Evolutionary conservation across 2,329 filamentous ascomycete species (phyloP).

Genomic region (Penicillium sp.): DNA sequence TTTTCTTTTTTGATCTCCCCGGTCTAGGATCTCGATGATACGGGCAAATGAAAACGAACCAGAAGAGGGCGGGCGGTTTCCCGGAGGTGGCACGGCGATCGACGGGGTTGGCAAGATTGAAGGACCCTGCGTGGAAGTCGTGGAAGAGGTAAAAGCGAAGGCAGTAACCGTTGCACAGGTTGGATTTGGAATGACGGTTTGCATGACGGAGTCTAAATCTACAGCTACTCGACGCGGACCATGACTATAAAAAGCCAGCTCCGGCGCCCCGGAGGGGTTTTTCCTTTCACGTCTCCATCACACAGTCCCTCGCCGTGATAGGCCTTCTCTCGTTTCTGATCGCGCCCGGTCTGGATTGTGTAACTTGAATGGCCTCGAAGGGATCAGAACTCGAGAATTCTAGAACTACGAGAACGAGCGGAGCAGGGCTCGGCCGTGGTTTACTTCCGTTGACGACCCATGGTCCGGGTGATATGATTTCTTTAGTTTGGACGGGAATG

Average conservation of each 20-base stretch:
- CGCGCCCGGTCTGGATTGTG: constrained; percentile 12
- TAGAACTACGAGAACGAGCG: neutral
- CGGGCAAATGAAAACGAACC: constrained; percentile 14
- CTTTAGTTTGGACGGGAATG: neutral
- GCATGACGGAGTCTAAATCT: neutral
- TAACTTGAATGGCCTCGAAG: constrained; percentile 22
- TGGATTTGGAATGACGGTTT: neutral
- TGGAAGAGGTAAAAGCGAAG: constrained; percentile 1
- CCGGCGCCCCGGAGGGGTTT: neutral
- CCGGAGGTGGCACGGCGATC: constrained; percentile 23
- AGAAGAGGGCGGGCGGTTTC: constrained; percentile 13
- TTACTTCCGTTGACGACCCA: neutral
- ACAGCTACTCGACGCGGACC: neutral
- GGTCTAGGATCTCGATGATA: neutral
- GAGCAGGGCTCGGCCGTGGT: neutral
- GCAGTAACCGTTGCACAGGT: constrained; percentile 15
- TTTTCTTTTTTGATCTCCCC: constrained; percentile 17
- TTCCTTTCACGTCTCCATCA: constrained; percentile 14
- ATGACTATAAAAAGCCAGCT: constrained; percentile 5
- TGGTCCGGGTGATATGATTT: neutral
- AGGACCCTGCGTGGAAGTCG: constrained; percentile 17
- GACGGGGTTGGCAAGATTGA: constrained; percentile 19
- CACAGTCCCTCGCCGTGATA: constrained; percentile 17
- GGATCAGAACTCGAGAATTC: neutral
- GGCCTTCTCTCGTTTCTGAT: constrained; percentile 5